Conservation (phyloP, 495 filamentous ascomycete genomes). For the Penicillium lividum region DNA sequence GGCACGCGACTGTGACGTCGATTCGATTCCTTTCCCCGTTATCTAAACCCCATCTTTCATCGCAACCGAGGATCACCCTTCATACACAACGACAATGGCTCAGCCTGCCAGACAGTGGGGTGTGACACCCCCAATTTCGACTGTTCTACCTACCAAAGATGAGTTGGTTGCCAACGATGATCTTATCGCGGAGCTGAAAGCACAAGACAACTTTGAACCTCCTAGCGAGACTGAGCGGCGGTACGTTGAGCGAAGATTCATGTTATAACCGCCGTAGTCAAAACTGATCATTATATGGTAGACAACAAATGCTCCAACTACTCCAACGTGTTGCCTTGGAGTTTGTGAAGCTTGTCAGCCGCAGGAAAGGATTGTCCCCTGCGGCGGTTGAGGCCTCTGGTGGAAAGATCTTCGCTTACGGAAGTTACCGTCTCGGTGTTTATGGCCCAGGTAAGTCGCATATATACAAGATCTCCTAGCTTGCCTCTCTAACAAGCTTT, state of each 20-base stretch:
- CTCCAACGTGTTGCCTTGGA: conserved; percentile 78
- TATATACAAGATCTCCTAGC: not conserved
- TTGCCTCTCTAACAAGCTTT: conserved; percentile 11
- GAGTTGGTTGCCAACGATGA: conserved; percentile 75
- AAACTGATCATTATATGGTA: conserved; percentile 19
- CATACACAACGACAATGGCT: conserved; percentile 39
- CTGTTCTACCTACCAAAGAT: conserved; percentile 65
- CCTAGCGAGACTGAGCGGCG: conserved; percentile 76
- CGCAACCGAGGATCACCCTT: conserved; percentile 16
- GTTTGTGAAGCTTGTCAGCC: conserved; percentile 78
- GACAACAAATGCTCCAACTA: conserved; percentile 59
- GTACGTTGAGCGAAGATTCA: conserved; percentile 36
- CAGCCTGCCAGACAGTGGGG: conserved; percentile 64
- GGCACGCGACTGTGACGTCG: conserved; percentile 12
- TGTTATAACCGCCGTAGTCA: conserved; percentile 8
- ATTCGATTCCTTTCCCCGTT: conserved; percentile 15
- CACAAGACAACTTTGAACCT: conserved; percentile 88
- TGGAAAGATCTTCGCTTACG: conserved; percentile 91
- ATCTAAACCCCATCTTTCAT: conserved; percentile 30
- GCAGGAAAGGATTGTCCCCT: conserved; percentile 73
- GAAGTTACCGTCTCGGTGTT: conserved; percentile 90
- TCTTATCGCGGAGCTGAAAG: conserved; percentile 74
- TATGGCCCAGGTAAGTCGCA: conserved; percentile 72
- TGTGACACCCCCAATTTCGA: conserved; percentile 82
- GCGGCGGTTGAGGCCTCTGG: conserved; percentile 76